Conservation (phyloP, 768 basidiomycete genomes). For the Gelatoporia subvermispora region DNA sequence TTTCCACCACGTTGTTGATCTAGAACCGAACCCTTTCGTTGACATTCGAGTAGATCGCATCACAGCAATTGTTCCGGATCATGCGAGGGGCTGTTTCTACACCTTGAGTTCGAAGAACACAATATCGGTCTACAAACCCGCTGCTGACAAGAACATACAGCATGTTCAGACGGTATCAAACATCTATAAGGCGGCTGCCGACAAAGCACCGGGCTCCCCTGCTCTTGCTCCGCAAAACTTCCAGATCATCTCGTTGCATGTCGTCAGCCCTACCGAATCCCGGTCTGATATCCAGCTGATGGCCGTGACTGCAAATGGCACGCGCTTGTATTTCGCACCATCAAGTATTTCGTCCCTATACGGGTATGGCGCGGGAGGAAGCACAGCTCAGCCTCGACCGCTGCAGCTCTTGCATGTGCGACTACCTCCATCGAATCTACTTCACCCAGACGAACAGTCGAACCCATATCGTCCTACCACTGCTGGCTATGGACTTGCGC, state of each 20-base stretch:
- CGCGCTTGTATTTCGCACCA: conserved; percentile 79
- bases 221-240: conserved; percentile 67
- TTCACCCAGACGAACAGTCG: conserved; percentile 70
- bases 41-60: conserved; percentile 56
- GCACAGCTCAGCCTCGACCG: conserved; percentile 30
- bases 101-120: conserved; percentile 62
- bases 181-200: conserved; percentile 69
- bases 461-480: conserved; percentile 43
- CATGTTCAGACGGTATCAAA: conserved; percentile 73
- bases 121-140: conserved; percentile 64
- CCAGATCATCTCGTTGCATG: conserved; percentile 65
- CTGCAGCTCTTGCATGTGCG: conserved; percentile 77
- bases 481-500: conserved; percentile 45
- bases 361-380: conserved; percentile 36
- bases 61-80: conserved; percentile 60
- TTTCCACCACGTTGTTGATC: conserved; percentile 17
- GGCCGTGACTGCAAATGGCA: conserved; percentile 76
- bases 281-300: conserved; percentile 70
- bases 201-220: conserved; percentile 76
- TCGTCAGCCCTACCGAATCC: conserved; percentile 62
- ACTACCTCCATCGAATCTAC: conserved; percentile 67
- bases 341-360: conserved; percentile 34
- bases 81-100: conserved; percentile 68
- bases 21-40: conserved; percentile 4
- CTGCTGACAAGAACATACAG: conserved; percentile 60